Evolutionary conservation across 805 yeast species (phyloP).

Genomic region (Barnettozyma botsteinii): DNA sequence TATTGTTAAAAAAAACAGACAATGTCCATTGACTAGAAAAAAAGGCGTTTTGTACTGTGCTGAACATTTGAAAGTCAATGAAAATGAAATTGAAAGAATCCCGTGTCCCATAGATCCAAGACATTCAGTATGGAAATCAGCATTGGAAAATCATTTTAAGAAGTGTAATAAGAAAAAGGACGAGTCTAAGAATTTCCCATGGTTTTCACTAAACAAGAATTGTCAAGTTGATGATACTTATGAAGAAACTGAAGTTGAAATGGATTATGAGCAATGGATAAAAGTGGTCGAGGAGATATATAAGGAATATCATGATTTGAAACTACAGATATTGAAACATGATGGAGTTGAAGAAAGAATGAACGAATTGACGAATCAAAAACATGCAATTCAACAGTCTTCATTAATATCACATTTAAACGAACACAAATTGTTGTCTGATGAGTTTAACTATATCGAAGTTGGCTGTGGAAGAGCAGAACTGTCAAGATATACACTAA

Average conservation of each 20-base stretch:
- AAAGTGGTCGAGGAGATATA: conserved; percentile 32
- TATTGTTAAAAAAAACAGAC: conserved; percentile 44
- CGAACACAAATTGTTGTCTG: conserved; percentile 33
- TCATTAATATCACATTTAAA: conserved; percentile 68
- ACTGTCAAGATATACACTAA: conserved; percentile 55
- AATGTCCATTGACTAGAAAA: conserved; percentile 57
- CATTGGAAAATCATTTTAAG: conserved; percentile 47
- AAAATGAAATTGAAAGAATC: conserved; percentile 36
- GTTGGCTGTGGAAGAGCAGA: conserved; percentile 94
- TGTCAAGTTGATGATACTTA: conserved; percentile 1
- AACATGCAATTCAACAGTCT: conserved; percentile 80
- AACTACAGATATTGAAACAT: conserved; percentile 24
- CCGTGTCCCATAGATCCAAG: conserved; percentile 74
- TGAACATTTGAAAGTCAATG: conserved; percentile 42
- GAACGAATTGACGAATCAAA: conserved; percentile 45
- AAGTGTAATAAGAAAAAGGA: conserved; percentile 47
- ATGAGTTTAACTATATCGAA: conserved; percentile 46
- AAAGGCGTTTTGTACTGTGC: conserved; percentile 49
- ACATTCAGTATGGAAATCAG: conserved; percentile 65
- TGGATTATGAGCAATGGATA: conserved; percentile 27
- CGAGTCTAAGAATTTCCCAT: conserved; percentile 32
- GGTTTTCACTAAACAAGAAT: conserved; percentile 50
- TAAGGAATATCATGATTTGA: conserved; percentile 28
- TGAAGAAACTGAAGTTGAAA: conserved; percentile 9
- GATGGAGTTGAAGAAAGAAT: conserved; percentile 23